Conservation (phyloP, 257 asterid genomes). For the Solanum stenotomum region DNA sequence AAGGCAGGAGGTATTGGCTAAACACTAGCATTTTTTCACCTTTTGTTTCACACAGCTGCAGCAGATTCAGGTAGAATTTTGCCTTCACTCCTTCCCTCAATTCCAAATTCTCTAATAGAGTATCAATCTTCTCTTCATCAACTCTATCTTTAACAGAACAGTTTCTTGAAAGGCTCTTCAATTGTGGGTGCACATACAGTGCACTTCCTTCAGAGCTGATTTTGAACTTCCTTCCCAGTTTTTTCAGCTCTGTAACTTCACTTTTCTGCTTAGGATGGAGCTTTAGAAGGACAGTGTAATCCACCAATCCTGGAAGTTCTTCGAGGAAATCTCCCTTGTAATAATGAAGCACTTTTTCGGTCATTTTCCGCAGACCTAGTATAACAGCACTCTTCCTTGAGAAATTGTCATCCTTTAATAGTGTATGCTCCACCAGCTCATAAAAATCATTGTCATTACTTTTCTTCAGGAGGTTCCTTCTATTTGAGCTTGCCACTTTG, state of each 20-base stretch:
- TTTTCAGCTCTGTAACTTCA: conserved; percentile 43
- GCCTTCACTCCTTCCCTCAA: conserved; percentile 73
- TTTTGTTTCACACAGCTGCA: conserved; percentile 71
- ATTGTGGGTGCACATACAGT: conserved; percentile 65
- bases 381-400: conserved; percentile 66
- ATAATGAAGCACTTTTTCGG: conserved; percentile 73
- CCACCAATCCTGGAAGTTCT: conserved; percentile 92
- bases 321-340: conserved; percentile 93
- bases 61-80: conserved; percentile 76
- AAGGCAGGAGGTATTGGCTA: conserved; percentile 84
- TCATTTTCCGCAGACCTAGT: conserved; percentile 88
- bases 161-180: conserved; percentile 58
- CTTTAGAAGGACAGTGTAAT: conserved; percentile 64
- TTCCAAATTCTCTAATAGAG: conserved; percentile 44
- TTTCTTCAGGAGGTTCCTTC: conserved; percentile 38
- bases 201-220: conserved; percentile 92
- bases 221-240: conserved; percentile 48
- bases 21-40: conserved; percentile 78
- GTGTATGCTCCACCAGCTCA: conserved; percentile 70
- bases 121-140: conserved; percentile 66
- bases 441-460: conserved; percentile 65
- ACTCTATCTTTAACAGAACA: conserved; percentile 59
- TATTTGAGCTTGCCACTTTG: conserved; percentile 44
- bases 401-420: conserved; percentile 61
- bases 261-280: conserved; percentile 51